phyloP scores from a whole-genome alignment of 2,329 filamentous ascomycete genomes.

The Paracamarosporium sp. region DNA sequence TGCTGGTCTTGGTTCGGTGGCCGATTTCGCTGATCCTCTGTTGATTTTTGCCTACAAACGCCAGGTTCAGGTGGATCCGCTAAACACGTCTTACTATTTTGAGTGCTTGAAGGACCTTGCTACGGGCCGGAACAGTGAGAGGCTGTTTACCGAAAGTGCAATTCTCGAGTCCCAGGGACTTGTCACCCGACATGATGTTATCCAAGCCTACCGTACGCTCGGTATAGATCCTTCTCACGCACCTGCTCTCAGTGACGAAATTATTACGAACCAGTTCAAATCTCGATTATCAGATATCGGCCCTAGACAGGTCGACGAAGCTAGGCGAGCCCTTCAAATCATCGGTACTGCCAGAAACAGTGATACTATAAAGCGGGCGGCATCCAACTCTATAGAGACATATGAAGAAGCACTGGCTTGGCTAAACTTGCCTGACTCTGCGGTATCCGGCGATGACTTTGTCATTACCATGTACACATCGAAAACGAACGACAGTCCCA shows the following conservation, averaged over 20 bases:
- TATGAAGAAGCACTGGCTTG: conserved; percentile 69
- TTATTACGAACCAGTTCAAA: conserved; percentile 68
- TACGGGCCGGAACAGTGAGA: conserved; percentile 60
- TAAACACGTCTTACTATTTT: conserved; percentile 66
- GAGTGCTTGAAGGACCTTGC: conserved; percentile 69
- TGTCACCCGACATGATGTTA: conserved; percentile 63
- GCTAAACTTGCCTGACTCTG: conserved; percentile 56
- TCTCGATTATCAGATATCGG: conserved; percentile 64
- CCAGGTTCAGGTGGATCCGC: conserved; percentile 63
- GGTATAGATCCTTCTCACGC: conserved; percentile 55
- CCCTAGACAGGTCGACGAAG: conserved; percentile 60
- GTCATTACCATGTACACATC: conserved; percentile 63
- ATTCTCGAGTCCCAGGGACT: conserved; percentile 65
- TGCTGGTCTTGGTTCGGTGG: conserved; percentile 67
- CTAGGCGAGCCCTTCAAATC: conserved; percentile 63
- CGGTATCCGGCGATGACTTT: conserved; percentile 61
- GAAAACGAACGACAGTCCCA: conserved; percentile 62
- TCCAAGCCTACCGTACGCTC: conserved; percentile 65
- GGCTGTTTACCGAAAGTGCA: conserved; percentile 64
- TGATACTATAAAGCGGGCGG: conserved; percentile 63
- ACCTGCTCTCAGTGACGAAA: conserved; percentile 59
- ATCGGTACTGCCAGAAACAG: conserved; percentile 67
- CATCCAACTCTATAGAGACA: conserved; percentile 66
- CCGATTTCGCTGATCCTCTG: conserved; percentile 68
- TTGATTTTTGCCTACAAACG: conserved; percentile 68